Conservation (phyloP, 257 asterid genomes). For the Cordia subcordata region DNA sequence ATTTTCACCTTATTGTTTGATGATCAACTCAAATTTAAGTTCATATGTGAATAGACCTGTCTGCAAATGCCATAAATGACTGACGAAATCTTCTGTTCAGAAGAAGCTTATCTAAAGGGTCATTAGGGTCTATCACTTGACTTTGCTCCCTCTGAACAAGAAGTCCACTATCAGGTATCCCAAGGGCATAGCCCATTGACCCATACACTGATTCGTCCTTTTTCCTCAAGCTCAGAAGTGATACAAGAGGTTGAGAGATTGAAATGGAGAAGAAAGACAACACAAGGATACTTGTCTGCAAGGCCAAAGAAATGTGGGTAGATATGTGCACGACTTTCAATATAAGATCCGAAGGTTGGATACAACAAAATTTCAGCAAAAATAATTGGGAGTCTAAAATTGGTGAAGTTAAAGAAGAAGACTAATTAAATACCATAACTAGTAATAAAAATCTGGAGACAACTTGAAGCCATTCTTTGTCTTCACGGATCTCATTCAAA, state of each 20-base stretch:
- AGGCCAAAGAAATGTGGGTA: constrained; percentile 3
- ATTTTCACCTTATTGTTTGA: not conserved
- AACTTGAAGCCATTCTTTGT: constrained; percentile 52
- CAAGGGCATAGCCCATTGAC: constrained; percentile 74
- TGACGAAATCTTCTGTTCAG: constrained; percentile 55
- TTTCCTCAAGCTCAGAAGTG: constrained; percentile 55
- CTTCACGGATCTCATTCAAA: constrained; percentile 65
- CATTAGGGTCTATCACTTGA: constrained; percentile 43
- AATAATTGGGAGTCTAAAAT: constrained; percentile 4
- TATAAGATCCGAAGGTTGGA: constrained; percentile 8
- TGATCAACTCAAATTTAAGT: not conserved
- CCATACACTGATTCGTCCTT: constrained; percentile 35
- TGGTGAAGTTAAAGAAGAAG: constrained; percentile 11
- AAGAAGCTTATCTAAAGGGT: constrained; percentile 75
- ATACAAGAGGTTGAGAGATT: constrained; percentile 73
- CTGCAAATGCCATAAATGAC: constrained; percentile 77
- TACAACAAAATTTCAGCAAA: constrained; percentile 1
- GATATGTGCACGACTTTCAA: constrained; percentile 3
- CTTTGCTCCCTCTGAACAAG: constrained; percentile 32
- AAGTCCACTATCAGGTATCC: constrained; percentile 57
- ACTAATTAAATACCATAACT: constrained; percentile 38
- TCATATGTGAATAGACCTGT: constrained; percentile 37
- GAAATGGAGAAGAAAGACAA: constrained; percentile 69
- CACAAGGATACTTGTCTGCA: constrained; percentile 67
- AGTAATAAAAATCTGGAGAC: constrained; percentile 58